Evolutionary conservation across 768 basidiomycete species (phyloP), one percentile per base, ranked within the genome.

Genomic region (Agrocybe chaxingu): DNA sequence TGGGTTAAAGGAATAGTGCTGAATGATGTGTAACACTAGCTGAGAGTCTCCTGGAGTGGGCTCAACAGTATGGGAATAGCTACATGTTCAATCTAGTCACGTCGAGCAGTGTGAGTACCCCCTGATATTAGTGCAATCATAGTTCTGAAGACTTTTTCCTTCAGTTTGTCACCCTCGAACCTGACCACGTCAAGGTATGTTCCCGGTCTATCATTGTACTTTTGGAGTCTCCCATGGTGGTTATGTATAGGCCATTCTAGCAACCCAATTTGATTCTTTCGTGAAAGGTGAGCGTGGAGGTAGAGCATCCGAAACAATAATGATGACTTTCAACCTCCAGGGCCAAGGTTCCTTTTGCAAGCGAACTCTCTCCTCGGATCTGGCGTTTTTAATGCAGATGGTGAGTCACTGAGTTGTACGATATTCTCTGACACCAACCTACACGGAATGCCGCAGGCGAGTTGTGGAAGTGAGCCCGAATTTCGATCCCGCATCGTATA

Each of bases 351-450:
- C 29, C 60, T 52, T 10, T 35, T 48, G 4, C 63, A 66, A 48
- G 47, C 76, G 31, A 37, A 58, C 9, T 66, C 72, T 4, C 56
- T 80, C 3, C 66, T 84, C 3, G 84, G 83, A 0, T 69, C 70
- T 2, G 84, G 83, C 0, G 76, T 85, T 0, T 86, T 85, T 64
- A 80, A 80, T 55, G 73, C 75, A 2, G 80, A 84, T 62, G 82
- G 81, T 78, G 55, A 10, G 66, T 56, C 6, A 42, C 32, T 39
- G 10, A 37, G 33, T 29, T 41, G 12, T 59, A 44, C 9, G 16
- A 30, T 37, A 41, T 3, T 47, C 45, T 4, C 12, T 18, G 0
- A 36, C 32, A 13, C 13, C 36, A 47, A 18, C 38, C 41, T 47
- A 18, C 52, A 16, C 38, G 9, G 32, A 10, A 16, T 24, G 36